Conservation (phyloP, 139 green algal genomes). For the Mychonastes homosphaera region DNA sequence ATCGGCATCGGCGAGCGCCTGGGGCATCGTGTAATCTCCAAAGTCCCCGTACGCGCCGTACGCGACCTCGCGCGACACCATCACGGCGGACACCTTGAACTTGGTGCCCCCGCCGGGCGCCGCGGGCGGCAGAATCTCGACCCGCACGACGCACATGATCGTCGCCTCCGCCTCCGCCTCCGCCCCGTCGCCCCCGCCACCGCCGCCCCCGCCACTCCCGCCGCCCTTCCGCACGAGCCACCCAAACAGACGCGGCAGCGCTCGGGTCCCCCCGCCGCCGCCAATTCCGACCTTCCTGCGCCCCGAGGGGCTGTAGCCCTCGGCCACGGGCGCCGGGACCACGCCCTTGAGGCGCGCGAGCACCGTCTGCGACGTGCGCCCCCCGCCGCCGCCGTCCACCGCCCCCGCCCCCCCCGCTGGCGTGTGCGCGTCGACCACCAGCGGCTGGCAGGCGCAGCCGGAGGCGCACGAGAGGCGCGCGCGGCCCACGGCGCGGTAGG, state of each 20-base stretch:
- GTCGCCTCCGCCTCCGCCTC: conserved; percentile 3
- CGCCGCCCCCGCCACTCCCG: no score
- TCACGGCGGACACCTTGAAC: conserved; percentile 19
- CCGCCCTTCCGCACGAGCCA: no score
- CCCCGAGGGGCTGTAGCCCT: background rate
- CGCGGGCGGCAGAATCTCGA: background rate
- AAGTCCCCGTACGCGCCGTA: conserved; percentile 4
- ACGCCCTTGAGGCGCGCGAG: background rate
- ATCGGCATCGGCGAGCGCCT: no score
- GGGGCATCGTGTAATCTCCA: background rate
- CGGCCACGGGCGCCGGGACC: background rate
- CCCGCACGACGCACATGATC: background rate
- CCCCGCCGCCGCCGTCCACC: background rate
- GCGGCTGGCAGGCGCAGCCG: conserved; percentile 11
- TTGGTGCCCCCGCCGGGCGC: conserved; percentile 3
- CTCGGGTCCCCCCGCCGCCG: no score
- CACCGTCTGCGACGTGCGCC: background rate
- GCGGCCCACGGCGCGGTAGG: conserved; percentile 8
- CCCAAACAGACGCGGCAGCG: no score
- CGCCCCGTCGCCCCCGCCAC: no score
- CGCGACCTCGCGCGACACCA: conserved; percentile 10
- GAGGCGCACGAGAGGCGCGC: conserved; percentile 8
- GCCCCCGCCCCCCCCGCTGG: background rate
- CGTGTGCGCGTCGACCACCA: conserved; percentile 8
- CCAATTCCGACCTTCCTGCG: no score